Conservation (phyloP, 2,329 filamentous ascomycete genomes). For the Rutstroemia sp. region DNA sequence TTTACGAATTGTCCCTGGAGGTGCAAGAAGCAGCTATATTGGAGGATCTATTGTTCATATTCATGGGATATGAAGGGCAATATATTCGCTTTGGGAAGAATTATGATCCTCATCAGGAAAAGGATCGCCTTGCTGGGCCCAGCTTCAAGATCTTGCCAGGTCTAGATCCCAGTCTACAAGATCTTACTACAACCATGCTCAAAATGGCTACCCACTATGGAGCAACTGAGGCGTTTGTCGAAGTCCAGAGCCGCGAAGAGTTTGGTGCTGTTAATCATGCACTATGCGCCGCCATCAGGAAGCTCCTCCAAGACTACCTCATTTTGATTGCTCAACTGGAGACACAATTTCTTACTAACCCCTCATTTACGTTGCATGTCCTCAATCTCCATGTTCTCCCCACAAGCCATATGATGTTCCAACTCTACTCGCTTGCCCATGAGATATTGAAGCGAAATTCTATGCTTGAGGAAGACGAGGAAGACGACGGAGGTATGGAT, state of each 20-base stretch:
- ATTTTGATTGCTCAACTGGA: slow-evolving; percentile 90
- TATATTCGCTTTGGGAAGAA: slow-evolving; percentile 81
- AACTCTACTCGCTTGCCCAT: slow-evolving; percentile 79
- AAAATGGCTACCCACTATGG: slow-evolving; percentile 92
- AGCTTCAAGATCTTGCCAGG: slow-evolving; percentile 72
- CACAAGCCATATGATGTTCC: slow-evolving; percentile 83
- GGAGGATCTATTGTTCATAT: slow-evolving; percentile 86
- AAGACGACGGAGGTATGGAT: slow-evolving; percentile 55
- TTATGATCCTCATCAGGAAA: slow-evolving; percentile 79
- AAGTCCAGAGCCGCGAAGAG: slow-evolving; percentile 87
- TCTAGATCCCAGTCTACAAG: slow-evolving; percentile 83
- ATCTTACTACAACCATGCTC: slow-evolving; percentile 81
- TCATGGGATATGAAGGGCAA: slow-evolving; percentile 98
- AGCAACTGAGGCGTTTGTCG: slow-evolving; percentile 85
- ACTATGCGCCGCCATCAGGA: slow-evolving; percentile 88
- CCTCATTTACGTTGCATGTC: slow-evolving; percentile 84
- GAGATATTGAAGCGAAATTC: slow-evolving; percentile 85
- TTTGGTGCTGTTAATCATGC: slow-evolving; percentile 95
- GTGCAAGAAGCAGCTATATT: slow-evolving; percentile 80
- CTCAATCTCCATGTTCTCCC: slow-evolving; percentile 87
- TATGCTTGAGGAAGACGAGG: slow-evolving; percentile 71
- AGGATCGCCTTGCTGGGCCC: slow-evolving; percentile 78
- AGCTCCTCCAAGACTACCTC: slow-evolving; percentile 86
- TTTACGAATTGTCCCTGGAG: slow-evolving; percentile 67
- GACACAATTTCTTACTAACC: slow-evolving; percentile 82